A percentile compares a stretch with the other conserved stretches of the same genome.
Conservation (phyloP, 768 basidiomycete species). For the Clitopilus hobsonii region DNA sequence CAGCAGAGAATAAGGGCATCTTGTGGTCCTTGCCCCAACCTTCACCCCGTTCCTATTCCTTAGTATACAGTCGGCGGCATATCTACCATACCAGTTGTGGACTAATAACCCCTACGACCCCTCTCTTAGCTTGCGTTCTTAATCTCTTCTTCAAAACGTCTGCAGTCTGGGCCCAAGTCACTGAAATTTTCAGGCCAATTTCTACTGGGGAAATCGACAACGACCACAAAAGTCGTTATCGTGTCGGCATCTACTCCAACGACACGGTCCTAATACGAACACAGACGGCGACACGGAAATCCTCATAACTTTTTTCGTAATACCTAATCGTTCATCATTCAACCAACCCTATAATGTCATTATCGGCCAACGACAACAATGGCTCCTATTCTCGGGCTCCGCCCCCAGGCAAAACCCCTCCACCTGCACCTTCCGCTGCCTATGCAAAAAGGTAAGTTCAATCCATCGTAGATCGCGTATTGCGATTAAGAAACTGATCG, state of each 20-base stretch:
- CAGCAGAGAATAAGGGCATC: slow-evolving; percentile 22
- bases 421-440: slow-evolving; percentile 85
- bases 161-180: not conserved
- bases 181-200: not conserved
- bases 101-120: slow-evolving; percentile 29
- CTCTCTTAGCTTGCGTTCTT: not conserved
- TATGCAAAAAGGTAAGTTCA: slow-evolving; percentile 74
- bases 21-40: slow-evolving; percentile 30
- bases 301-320: slow-evolving; percentile 46
- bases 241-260: not conserved
- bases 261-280: not conserved
- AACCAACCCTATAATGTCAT: slow-evolving; percentile 80
- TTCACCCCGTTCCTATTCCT: slow-evolving; percentile 43
- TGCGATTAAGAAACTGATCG: slow-evolving; percentile 10
- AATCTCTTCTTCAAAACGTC: slow-evolving; percentile 1
- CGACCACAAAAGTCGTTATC: not conserved
- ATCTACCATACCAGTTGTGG: slow-evolving; percentile 52
- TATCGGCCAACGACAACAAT: slow-evolving; percentile 81
- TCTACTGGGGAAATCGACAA: not conserved
- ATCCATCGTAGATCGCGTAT: slow-evolving; percentile 3
- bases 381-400: slow-evolving; percentile 77
- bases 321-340: slow-evolving; percentile 74
- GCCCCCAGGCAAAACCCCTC: slow-evolving; percentile 82
- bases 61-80: slow-evolving; percentile 49
- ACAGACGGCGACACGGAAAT: not conserved